Conservation (phyloP, 2,329 filamentous ascomycete genomes). For the Coniochaeta prunicola region DNA sequence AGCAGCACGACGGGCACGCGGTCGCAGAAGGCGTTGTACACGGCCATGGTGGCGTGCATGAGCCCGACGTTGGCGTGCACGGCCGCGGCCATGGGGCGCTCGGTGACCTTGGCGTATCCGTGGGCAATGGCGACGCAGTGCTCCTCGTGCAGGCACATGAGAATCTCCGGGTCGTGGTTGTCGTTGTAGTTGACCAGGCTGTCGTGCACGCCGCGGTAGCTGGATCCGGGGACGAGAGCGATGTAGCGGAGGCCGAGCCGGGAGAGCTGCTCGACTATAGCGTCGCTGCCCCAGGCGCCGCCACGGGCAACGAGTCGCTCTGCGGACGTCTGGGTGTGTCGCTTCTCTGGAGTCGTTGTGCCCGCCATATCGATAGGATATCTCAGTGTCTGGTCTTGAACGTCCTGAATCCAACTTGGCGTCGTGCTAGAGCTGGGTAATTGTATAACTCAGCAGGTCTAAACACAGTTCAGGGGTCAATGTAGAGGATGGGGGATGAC, state of each 20-base stretch:
- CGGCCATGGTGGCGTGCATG: constrained; percentile 6
- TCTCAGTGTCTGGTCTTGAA: background rate
- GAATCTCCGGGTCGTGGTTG: constrained; percentile 4
- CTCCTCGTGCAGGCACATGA: constrained; percentile 7
- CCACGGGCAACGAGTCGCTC: background rate
- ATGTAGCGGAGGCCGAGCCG: constrained; percentile 5
- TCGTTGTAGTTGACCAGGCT: constrained; percentile 7
- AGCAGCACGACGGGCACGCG: constrained; percentile 3
- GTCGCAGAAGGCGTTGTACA: constrained; percentile 7
- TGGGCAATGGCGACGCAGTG: constrained; percentile 7
- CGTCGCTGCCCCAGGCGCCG: constrained; percentile 4
- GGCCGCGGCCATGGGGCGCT: constrained; percentile 5
- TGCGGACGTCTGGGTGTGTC: background rate
- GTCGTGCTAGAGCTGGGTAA: background rate
- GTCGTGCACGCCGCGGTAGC: constrained; percentile 5
- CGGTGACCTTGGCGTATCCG: constrained; percentile 6
- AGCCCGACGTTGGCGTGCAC: constrained; percentile 6
- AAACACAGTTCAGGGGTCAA: background rate
- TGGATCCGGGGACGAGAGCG: constrained; percentile 3
- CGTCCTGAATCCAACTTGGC: background rate
- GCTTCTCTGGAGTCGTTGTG: background rate
- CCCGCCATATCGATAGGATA: background rate
- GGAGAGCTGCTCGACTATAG: constrained; percentile 4
- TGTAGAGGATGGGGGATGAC: background rate
- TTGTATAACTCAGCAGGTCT: background rate